Evolutionary conservation across 2,329 filamentous ascomycete species (phyloP).

Genomic region (Colletotrichum tamarilloi): DNA sequence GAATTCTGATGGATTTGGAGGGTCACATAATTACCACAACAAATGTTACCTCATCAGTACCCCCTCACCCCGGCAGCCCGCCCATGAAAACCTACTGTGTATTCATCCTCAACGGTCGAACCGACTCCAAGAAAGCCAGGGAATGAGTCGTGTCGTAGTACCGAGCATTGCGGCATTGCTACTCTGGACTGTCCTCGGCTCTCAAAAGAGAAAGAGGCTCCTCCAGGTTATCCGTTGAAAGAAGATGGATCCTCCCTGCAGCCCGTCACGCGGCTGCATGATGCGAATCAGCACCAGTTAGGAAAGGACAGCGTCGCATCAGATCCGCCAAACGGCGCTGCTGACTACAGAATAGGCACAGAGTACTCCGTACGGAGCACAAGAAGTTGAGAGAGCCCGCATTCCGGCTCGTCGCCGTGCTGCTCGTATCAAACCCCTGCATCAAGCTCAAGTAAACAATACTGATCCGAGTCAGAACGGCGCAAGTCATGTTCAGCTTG

Average conservation of each 20-base stretch:
- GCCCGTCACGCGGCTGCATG: slow-evolving; percentile 17
- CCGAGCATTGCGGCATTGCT: neutral
- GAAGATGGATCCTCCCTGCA: slow-evolving; percentile 12
- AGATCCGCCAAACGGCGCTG: neutral
- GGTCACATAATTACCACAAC: neutral
- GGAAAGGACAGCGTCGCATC: neutral
- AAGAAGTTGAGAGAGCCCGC: neutral
- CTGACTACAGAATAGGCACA: neutral
- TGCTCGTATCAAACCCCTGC: neutral
- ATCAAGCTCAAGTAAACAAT: neutral
- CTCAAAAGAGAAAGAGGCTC: neutral
- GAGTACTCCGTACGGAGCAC: too few relatives aligned
- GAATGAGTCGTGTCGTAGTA: neutral
- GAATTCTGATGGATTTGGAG: neutral
- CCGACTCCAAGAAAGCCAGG: neutral
- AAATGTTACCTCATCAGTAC: neutral
- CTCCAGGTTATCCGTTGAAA: neutral
- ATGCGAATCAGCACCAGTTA: neutral
- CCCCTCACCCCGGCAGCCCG: neutral
- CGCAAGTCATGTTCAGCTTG: neutral
- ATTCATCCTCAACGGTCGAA: neutral
- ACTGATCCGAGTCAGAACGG: neutral
- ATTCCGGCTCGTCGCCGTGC: neutral
- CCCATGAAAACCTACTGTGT: neutral
- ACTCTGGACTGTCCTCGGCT: neutral